A percentile compares a stretch with the other conserved stretches of the same genome.
These are phyloP conservation scores for Microbotryum scabiosae DNA, from an alignment of 1,284 basidiomycete genomes.

Conservation along the genomic window DNA sequence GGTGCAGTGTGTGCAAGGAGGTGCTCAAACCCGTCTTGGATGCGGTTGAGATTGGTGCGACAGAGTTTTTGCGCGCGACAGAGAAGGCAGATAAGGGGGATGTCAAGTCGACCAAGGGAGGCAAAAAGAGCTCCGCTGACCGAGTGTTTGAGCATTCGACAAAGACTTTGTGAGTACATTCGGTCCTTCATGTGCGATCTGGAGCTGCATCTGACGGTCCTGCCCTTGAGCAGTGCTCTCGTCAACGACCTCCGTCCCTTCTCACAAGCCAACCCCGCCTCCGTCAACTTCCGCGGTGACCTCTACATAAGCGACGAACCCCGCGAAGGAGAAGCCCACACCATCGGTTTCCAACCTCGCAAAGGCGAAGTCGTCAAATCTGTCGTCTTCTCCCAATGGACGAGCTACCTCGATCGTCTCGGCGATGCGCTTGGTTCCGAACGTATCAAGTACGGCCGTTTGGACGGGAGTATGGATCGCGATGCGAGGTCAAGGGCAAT, in stretches of 20 bases:
- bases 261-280: conserved; percentile 36
- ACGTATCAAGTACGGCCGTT: conserved; percentile 64
- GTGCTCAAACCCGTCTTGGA: conserved; percentile 37
- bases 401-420: conserved; percentile 90
- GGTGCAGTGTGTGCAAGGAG: conserved; percentile 67
- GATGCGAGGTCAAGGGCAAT: conserved; percentile 70
- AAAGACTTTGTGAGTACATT: conserved; percentile 30
- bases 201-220: background rate
- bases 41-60: conserved; percentile 28
- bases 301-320: background rate
- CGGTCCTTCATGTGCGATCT: background rate
- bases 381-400: conserved; percentile 95
- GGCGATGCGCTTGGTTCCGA: conserved; percentile 67
- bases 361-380: conserved; percentile 62
- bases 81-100: conserved; percentile 7
- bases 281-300: conserved; percentile 27
- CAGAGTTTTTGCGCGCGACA: conserved; percentile 25
- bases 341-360: conserved; percentile 50
- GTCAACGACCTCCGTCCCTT: conserved; percentile 35
- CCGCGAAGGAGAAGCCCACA: conserved; percentile 2
- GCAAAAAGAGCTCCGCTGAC: conserved; percentile 14
- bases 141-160: conserved; percentile 34
- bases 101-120: background rate
- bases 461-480: conserved; percentile 88
- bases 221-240: conserved; percentile 19